Evolutionary conservation across 2,329 filamentous ascomycete genomes (phyloP).

Genomic region (Aureobasidium subglaciale): DNA sequence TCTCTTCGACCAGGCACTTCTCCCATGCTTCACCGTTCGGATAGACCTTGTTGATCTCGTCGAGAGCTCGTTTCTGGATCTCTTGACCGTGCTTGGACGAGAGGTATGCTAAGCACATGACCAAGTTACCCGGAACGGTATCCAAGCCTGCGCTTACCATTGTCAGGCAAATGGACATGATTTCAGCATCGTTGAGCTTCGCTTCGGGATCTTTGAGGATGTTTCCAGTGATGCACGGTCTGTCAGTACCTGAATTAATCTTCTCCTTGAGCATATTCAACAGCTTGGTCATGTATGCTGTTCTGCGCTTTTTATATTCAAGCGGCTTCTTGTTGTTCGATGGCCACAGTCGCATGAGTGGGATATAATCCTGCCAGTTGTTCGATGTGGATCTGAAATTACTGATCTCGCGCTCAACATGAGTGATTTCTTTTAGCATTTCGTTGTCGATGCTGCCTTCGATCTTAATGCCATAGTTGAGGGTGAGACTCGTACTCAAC

Average conservation of each 20-base stretch:
- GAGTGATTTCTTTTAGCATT: slow-evolving; percentile 64
- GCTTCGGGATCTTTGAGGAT: slow-evolving; percentile 64
- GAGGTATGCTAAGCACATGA: slow-evolving; percentile 72
- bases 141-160: slow-evolving; percentile 78
- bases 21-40: slow-evolving; percentile 71
- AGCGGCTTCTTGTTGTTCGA: slow-evolving; percentile 56
- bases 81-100: slow-evolving; percentile 59
- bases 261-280: slow-evolving; percentile 53
- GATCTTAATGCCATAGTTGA: slow-evolving; percentile 75
- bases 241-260: slow-evolving; percentile 57
- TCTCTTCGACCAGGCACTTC: slow-evolving; percentile 64
- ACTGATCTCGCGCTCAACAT: slow-evolving; percentile 67
- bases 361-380: slow-evolving; percentile 78
- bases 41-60: slow-evolving; percentile 64
- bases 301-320: slow-evolving; percentile 60
- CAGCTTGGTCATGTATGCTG: slow-evolving; percentile 57
- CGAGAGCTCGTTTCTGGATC: slow-evolving; percentile 62
- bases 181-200: slow-evolving; percentile 62
- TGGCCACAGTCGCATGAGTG: slow-evolving; percentile 59
- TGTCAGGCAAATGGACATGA: slow-evolving; percentile 73
- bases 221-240: slow-evolving; percentile 62
- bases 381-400: slow-evolving; percentile 73
- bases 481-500: slow-evolving; percentile 67
- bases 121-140: slow-evolving; percentile 70
- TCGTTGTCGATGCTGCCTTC: slow-evolving; percentile 60